phyloP scores from a whole-genome alignment of 768 basidiomycete genomes.

The Boletus coccyginus region DNA sequence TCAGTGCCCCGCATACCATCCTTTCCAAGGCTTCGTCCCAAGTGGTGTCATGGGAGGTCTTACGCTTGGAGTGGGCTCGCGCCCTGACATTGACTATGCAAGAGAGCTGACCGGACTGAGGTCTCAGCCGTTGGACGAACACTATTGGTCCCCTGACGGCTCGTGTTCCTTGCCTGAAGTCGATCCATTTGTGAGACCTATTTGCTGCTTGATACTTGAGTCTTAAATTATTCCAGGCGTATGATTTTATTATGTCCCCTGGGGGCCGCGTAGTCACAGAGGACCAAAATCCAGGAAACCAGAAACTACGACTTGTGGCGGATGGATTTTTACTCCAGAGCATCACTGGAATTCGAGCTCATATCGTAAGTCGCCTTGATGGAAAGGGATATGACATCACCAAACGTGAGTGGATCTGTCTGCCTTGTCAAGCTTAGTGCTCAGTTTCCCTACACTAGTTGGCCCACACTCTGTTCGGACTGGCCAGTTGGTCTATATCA shows the following conservation, averaged over 20 bases:
- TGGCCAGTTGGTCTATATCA: slow-evolving; percentile 80
- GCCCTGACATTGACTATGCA: slow-evolving; percentile 80
- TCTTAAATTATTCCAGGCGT: slow-evolving; percentile 47
- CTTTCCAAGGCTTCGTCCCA: slow-evolving; percentile 36
- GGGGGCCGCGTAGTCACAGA: slow-evolving; percentile 53
- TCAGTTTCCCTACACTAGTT: slow-evolving; percentile 44
- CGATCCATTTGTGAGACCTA: slow-evolving; percentile 60
- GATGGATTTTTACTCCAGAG: slow-evolving; percentile 79
- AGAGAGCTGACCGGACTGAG: slow-evolving; percentile 60
- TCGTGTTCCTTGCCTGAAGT: slow-evolving; percentile 73
- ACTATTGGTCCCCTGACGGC: slow-evolving; percentile 64
- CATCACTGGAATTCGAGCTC: slow-evolving; percentile 73
- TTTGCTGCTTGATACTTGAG: slow-evolving; percentile 1
- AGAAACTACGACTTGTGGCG: slow-evolving; percentile 59
- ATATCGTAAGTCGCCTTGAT: slow-evolving; percentile 77
- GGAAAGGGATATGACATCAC: slow-evolving; percentile 84
- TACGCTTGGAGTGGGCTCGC: slow-evolving; percentile 63
- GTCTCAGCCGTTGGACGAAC: slow-evolving; percentile 48
- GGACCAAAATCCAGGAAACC: slow-evolving; percentile 63
- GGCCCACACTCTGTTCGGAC: slow-evolving; percentile 77
- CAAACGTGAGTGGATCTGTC: slow-evolving; percentile 53
- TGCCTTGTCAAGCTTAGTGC: not conserved
- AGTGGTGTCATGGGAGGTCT: slow-evolving; percentile 44
- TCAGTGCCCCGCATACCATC: slow-evolving; percentile 71
- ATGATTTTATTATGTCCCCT: slow-evolving; percentile 76